A percentile compares a stretch with the other conserved stretches of the same genome.
Evolutionary conservation across 495 filamentous ascomycete species (phyloP).

Genomic region (Hyaloscypha finlandica): DNA sequence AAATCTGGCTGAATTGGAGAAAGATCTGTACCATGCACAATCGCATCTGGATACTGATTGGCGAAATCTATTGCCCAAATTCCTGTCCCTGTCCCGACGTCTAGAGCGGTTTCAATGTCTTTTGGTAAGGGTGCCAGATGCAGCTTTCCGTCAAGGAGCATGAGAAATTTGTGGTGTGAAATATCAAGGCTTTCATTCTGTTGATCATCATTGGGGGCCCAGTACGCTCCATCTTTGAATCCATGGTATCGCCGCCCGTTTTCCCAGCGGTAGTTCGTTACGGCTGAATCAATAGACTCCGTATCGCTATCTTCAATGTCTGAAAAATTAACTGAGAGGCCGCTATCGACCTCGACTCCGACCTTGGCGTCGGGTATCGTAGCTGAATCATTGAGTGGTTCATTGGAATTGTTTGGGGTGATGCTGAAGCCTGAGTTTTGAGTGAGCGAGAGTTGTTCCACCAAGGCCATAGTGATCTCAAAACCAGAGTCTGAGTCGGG

Average conservation of each 20-base stretch:
- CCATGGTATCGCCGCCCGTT: constrained; percentile 26
- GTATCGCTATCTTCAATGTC: background rate
- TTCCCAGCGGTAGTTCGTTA: constrained; percentile 39
- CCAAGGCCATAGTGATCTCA: no score
- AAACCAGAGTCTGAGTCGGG: no score
- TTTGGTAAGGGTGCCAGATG: constrained; percentile 35
- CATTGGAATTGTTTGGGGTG: no score
- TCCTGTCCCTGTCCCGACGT: constrained; percentile 37
- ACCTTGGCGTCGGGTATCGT: no score
- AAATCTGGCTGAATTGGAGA: constrained; percentile 47
- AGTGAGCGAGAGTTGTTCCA: no score
- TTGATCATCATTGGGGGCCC: constrained; percentile 18
- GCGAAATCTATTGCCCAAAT: background rate
- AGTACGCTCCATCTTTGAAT: constrained; percentile 15
- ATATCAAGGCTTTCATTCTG: constrained; percentile 21
- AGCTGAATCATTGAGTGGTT: no score
- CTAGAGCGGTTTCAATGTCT: constrained; percentile 31
- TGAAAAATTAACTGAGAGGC: no score
- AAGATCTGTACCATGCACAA: constrained; percentile 47
- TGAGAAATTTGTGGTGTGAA: constrained; percentile 37
- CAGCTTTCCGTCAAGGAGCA: constrained; percentile 37
- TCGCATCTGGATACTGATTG: constrained; percentile 33
- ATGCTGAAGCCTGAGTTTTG: no score
- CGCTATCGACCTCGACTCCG: no score
- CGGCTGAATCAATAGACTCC: constrained; percentile 1